These are phyloP conservation scores for Tolypocladium guangdongense DNA, from an alignment of 2,329 filamentous ascomycete species.

Conservation along the genomic window DNA sequence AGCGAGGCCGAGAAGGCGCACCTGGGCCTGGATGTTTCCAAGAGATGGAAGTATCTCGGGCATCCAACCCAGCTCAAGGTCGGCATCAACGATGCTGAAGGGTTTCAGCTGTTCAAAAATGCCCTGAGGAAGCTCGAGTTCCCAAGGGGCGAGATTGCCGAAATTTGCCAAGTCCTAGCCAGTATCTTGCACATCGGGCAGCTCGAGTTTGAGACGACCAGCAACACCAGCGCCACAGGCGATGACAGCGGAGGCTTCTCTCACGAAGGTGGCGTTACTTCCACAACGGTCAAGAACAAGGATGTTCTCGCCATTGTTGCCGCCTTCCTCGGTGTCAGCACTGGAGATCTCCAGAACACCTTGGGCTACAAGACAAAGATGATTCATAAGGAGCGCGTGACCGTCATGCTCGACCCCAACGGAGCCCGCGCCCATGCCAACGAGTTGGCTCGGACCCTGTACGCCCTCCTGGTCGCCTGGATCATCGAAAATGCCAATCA, in stretches of 20 bases:
- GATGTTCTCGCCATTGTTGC: conserved; percentile 78
- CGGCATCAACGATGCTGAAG: conserved; percentile 89
- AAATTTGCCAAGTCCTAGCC: conserved; percentile 90
- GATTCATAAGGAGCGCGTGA: conserved; percentile 92
- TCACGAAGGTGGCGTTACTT: conserved; percentile 78
- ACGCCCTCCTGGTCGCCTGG: conserved; percentile 87
- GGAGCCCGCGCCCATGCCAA: conserved; percentile 88
- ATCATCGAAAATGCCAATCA: conserved; percentile 91
- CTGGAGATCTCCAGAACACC: conserved; percentile 72
- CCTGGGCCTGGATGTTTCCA: conserved; percentile 53
- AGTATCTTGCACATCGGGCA: conserved; percentile 96
- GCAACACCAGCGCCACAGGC: conserved; percentile 64
- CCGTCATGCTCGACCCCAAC: conserved; percentile 88
- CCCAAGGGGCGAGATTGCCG: conserved; percentile 82
- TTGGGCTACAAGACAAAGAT: conserved; percentile 96
- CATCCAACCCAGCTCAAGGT: conserved; percentile 96
- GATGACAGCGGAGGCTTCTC: conserved; percentile 96
- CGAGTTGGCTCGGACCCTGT: conserved; percentile 84
- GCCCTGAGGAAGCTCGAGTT: conserved; percentile 92
- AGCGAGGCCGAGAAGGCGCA: conserved; percentile 84
- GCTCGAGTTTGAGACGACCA: conserved; percentile 79
- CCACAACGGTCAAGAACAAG: conserved; percentile 88
- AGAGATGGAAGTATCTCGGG: conserved; percentile 90
- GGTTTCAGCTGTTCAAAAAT: conserved; percentile 96
- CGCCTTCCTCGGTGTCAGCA: conserved; percentile 83